phyloP scores from a whole-genome alignment of 257 asterid genomes.

The Fraxinus pennsylvanica region DNA sequence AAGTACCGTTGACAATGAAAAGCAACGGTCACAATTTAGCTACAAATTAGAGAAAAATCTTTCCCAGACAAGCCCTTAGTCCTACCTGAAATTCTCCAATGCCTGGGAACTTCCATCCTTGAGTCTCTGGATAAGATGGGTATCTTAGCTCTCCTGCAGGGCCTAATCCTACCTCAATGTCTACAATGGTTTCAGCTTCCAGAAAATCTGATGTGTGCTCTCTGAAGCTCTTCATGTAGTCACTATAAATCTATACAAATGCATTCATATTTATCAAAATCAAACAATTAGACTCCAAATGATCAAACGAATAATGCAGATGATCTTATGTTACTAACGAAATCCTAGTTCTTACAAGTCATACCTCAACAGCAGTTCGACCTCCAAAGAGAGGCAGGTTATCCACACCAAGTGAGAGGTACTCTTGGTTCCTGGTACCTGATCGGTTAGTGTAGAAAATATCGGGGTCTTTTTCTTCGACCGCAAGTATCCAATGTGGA shows the following conservation, averaged over 20 bases:
- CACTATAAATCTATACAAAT: conserved; percentile 63
- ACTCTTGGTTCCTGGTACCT: conserved; percentile 58
- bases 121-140: conserved; percentile 73
- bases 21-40: too few species aligned
- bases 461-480: conserved; percentile 52
- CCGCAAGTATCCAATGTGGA: conserved; percentile 64
- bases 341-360: background rate
- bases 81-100: conserved; percentile 83
- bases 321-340: background rate
- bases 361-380: conserved; percentile 75
- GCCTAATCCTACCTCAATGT: conserved; percentile 85
- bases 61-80: background rate
- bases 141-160: conserved; percentile 91
- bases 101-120: conserved; percentile 85
- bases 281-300: background rate
- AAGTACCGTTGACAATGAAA: too few species aligned
- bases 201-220: conserved; percentile 62
- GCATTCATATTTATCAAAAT: background rate
- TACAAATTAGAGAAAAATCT: too few species aligned
- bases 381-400: conserved; percentile 61
- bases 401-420: conserved; percentile 72
- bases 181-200: conserved; percentile 55
- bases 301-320: background rate
- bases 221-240: conserved; percentile 73
- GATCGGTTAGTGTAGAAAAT: conserved; percentile 63